A percentile compares a stretch with the other conserved stretches of the same genome.
Conservation (phyloP, 2,329 filamentous ascomycete species). For the Ceratocystis cacaofunesta region DNA sequence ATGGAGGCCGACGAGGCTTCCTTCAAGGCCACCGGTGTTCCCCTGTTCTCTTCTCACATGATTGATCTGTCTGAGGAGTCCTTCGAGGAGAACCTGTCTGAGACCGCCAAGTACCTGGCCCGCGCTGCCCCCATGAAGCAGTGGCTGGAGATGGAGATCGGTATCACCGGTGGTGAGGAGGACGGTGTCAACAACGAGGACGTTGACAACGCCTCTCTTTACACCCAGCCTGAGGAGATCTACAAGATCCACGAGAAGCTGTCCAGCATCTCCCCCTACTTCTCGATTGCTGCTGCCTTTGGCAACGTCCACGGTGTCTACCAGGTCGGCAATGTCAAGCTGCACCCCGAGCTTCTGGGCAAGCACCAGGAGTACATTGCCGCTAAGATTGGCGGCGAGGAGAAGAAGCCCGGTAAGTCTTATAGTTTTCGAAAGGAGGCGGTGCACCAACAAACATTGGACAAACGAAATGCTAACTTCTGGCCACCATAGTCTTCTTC, state of each 20-base stretch:
- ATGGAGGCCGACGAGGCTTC: conserved; percentile 84
- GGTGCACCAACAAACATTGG: neutral
- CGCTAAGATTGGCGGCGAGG: conserved; percentile 51
- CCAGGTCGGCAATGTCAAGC: conserved; percentile 93
- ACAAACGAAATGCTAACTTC: neutral
- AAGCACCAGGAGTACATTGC: conserved; percentile 94
- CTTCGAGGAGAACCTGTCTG: conserved; percentile 80
- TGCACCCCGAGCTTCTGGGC: conserved; percentile 85
- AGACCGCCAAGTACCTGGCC: conserved; percentile 86
- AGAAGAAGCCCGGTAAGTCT: conserved; percentile 57
- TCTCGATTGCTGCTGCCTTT: conserved; percentile 95
- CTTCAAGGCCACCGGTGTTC: conserved; percentile 86
- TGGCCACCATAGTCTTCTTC: conserved; percentile 51
- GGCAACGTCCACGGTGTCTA: conserved; percentile 99
- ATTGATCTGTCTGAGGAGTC: conserved; percentile 91
- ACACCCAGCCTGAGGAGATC: conserved; percentile 96
- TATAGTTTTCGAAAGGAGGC: neutral
- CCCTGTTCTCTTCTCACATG: conserved; percentile 93
- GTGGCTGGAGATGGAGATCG: conserved; percentile 90
- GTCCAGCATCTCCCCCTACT: conserved; percentile 77
- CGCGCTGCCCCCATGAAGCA: conserved; percentile 93
- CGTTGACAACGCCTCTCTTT: conserved; percentile 91
- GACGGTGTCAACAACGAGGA: conserved; percentile 94
- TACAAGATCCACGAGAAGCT: conserved; percentile 81
- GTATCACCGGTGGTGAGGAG: conserved; percentile 91